Percentiles rank a stretch among this genome's conserved stretches.
These are phyloP conservation scores for Straminergon stramineum DNA, from an alignment of 225 moss, liverwort and hornwort genomes.

Conservation along the genomic window DNA sequence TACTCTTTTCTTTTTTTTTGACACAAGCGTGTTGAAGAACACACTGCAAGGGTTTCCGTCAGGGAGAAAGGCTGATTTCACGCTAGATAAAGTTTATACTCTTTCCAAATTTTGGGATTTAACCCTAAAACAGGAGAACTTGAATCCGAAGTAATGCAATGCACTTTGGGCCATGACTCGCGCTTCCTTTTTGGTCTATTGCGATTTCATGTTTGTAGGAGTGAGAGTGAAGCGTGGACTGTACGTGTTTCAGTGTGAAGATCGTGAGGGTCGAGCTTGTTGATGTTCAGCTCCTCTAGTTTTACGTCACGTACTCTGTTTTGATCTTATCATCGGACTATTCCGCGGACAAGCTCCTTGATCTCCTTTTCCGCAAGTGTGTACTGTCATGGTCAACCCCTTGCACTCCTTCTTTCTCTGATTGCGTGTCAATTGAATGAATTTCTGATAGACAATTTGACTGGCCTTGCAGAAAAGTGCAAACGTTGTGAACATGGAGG, in stretches of 20 bases:
- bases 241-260: not conserved
- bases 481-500: constrained; percentile 2
- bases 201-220: not conserved
- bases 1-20: no score
- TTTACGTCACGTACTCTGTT: not conserved
- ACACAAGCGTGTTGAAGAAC: no score
- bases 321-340: not conserved
- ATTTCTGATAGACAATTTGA: not conserved
- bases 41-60: no score
- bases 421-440: not conserved
- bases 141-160: not conserved
- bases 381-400: not conserved
- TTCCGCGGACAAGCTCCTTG: not conserved
- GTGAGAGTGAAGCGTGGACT: not conserved
- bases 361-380: not conserved
- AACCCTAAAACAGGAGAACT: not conserved
- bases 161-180: not conserved
- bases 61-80: no score
- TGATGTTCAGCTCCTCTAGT: not conserved
- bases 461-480: constrained; percentile 13
- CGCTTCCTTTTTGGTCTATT: not conserved
- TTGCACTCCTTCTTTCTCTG: not conserved
- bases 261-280: not conserved
- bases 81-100: no score
- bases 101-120: not conserved